phyloP scores from a whole-genome alignment of 2,329 filamentous ascomycete genomes.

The Colletotrichum ledebouriae region DNA sequence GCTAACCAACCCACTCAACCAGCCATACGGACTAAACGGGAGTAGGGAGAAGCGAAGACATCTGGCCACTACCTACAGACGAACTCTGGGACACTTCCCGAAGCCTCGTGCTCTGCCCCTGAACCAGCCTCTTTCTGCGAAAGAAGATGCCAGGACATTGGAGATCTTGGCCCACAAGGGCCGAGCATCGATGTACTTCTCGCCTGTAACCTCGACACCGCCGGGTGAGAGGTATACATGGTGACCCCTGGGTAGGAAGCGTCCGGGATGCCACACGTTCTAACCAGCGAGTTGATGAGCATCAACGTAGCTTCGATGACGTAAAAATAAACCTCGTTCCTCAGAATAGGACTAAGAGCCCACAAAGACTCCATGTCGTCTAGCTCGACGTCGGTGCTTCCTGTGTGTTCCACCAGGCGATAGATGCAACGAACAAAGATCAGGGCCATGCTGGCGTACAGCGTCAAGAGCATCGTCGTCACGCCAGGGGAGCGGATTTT shows the following conservation, averaged over 20 bases:
- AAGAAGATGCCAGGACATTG: conserved; percentile 6
- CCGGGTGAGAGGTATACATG: conserved; percentile 65
- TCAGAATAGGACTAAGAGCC: conserved; percentile 59
- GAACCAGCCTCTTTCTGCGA: not conserved
- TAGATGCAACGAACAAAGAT: conserved; percentile 65
- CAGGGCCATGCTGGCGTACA: conserved; percentile 59
- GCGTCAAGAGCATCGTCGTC: conserved; percentile 49
- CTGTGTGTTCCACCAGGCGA: conserved; percentile 62
- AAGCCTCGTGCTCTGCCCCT: not conserved
- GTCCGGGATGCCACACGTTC: conserved; percentile 65
- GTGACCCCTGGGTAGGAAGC: conserved; percentile 62
- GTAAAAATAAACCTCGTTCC: conserved; percentile 71
- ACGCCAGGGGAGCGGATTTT: conserved; percentile 42
- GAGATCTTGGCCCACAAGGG: conserved; percentile 3
- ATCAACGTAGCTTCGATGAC: conserved; percentile 68
- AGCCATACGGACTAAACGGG: not conserved
- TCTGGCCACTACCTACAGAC: not conserved
- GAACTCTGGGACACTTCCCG: not conserved
- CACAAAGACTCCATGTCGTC: conserved; percentile 19
- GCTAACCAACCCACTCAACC: no score
- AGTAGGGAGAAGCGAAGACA: not conserved
- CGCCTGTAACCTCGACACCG: conserved; percentile 48
- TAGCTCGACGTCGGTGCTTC: conserved; percentile 36
- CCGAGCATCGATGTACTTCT: conserved; percentile 7
- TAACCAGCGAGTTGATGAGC: conserved; percentile 64